A percentile compares a stretch with the other conserved stretches of the same genome.
Evolutionary conservation across 2,329 filamentous ascomycete genomes (phyloP).

Genomic region (Arthrinium phaeospermum): DNA sequence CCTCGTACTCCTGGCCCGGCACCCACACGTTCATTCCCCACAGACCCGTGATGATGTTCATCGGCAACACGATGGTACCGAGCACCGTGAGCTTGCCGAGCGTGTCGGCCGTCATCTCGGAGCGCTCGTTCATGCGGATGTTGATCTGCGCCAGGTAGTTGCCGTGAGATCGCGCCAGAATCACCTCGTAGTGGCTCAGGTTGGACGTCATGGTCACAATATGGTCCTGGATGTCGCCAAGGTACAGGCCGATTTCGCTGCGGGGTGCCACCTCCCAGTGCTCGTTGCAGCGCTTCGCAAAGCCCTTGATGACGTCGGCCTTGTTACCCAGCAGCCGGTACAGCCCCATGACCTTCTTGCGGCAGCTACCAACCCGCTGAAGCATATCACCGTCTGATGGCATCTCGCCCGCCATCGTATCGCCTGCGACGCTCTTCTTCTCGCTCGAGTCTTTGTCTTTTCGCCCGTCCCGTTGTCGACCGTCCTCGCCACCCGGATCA

Average conservation of each 20-base stretch:
- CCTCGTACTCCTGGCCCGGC: conserved; percentile 84
- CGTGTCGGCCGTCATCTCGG: conserved; percentile 94
- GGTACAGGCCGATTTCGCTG: conserved; percentile 94
- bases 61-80: conserved; percentile 94
- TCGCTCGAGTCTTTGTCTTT: conserved; percentile 43
- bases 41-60: conserved; percentile 98
- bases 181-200: conserved; percentile 92
- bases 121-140: conserved; percentile 97
- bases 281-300: conserved; percentile 97
- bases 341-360: conserved; percentile 96
- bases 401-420: conserved; percentile 49
- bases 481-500: conserved; percentile 41
- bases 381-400: conserved; percentile 78
- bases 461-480: conserved; percentile 18
- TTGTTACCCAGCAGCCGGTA: conserved; percentile 95
- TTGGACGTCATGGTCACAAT: conserved; percentile 99
- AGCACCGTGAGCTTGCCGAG: conserved; percentile 93
- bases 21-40: conserved; percentile 99
- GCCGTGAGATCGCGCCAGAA: conserved; percentile 87
- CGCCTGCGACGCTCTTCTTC: conserved; percentile 48
- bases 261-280: conserved; percentile 95
- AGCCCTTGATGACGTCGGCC: conserved; percentile 98
- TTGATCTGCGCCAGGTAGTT: conserved; percentile 99
- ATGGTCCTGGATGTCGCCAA: conserved; percentile 98
- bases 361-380: conserved; percentile 86